A percentile compares a stretch with the other conserved stretches of the same genome.
These are phyloP conservation scores for Hypoxylon fuscum DNA, from an alignment of 495 filamentous ascomycete species.

Conservation along the genomic window DNA sequence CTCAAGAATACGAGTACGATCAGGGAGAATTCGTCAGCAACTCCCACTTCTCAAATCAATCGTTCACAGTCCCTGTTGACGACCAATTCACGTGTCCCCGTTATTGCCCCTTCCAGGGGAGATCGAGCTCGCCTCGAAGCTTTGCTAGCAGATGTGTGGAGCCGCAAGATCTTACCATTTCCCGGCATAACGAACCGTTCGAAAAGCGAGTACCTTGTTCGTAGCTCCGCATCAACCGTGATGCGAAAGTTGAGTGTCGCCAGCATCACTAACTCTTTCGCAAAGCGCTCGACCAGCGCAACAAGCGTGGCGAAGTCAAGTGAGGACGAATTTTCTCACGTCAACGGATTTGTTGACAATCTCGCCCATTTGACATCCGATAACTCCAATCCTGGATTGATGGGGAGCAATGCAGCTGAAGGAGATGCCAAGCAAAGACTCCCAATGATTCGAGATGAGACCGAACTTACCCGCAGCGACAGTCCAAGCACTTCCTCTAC, in stretches of 20 bases:
- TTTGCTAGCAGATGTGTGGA: conserved; percentile 82
- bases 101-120: conserved; percentile 71
- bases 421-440: conserved; percentile 33
- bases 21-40: conserved; percentile 57
- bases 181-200: conserved; percentile 79
- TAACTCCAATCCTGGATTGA: conserved; percentile 10
- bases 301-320: conserved; percentile 26
- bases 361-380: conserved; percentile 35
- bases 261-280: conserved; percentile 70
- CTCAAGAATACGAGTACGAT: conserved; percentile 87
- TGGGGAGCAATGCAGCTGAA: conserved; percentile 26
- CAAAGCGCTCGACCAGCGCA: conserved; percentile 60
- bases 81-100: conserved; percentile 66
- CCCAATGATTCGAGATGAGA: conserved; percentile 52
- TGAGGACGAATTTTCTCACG: conserved; percentile 31
- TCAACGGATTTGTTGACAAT: conserved; percentile 32
- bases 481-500: conserved; percentile 16
- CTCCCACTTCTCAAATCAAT: conserved; percentile 61
- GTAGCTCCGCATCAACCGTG: conserved; percentile 76
- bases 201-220: conserved; percentile 70
- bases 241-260: conserved; percentile 85
- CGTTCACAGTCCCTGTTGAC: conserved; percentile 76
- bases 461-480: conserved; percentile 37
- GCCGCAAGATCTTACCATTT: conserved; percentile 80
- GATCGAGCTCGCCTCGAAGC: conserved; percentile 83